Base-by-base conservation (phyloP, 2,329 filamentous ascomycete genomes). In the Botrytis paeoniae region DNA sequence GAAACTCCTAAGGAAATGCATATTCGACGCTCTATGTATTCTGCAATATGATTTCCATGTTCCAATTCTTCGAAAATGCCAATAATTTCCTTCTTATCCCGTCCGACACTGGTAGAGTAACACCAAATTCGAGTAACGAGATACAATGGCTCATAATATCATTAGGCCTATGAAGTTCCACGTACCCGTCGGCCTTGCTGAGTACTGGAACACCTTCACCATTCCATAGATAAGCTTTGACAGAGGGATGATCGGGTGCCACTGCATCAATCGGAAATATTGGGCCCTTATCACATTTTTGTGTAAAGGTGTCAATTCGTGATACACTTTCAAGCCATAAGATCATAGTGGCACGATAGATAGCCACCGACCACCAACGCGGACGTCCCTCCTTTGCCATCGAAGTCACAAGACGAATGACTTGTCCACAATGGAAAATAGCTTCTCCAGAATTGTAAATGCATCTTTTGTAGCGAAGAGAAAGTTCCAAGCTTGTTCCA, bases 301-400 rank as follows among this genome's bases (percentile, higher is more conserved):
- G 78, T 60, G 74, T 73, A 37, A 71, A 80, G 39, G 75, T 78
- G 73, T 89, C 85, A 73, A 86, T 83, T 73, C 85, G 84, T 9
- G 83, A 84, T 72, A 91, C 81, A 76, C 88, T 88, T 76, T 91
- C 88, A 3, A 86, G 84, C 89, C 89, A 92, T 3, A 91, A 82
- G 59, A 90, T 86, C 72, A 92, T 82, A 6, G 86, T 86, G 2
- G 86, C 90, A n/a, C 91, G 88, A 79, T 93, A 93, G 59, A 93
- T 83, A 4, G 90, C 91, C 2, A 86, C 87, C n/a, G 89, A 84
- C 91, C 91, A 93, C 91, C 91, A 93, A 54, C 86, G 87, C 9
- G 91, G 91, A 35, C 89, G 86, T 4, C 87, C 84, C 66, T 89
- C 86, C 43, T 83, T 82, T 3, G 88, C 85, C 86, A 93, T 92